These are phyloP conservation scores for Eucalyptus coolabah DNA, from an alignment of 345 rosid species.

Conservation along the genomic window DNA sequence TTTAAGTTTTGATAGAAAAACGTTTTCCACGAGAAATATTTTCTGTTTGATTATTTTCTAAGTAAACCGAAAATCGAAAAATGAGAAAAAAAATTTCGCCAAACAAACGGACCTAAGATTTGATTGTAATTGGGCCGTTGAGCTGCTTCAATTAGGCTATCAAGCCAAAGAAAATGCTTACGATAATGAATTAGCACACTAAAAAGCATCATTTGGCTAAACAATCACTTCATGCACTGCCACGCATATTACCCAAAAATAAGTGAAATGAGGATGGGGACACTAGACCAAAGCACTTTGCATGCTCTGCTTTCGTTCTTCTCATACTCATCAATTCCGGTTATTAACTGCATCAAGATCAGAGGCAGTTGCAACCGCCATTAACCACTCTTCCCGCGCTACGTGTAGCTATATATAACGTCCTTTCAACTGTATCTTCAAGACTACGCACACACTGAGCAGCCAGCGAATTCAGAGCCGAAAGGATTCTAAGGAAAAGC, in stretches of 20 bases:
- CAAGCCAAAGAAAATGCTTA: neutral
- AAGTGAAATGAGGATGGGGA: neutral
- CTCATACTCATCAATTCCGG: neutral
- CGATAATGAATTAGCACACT: neutral
- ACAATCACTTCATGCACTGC: neutral
- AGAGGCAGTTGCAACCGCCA: neutral
- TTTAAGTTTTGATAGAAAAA: fast-evolving
- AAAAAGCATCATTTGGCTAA: neutral
- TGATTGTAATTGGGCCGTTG: neutral
- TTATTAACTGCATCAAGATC: neutral
- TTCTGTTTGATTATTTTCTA: too few species aligned
- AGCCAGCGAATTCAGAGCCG: neutral
- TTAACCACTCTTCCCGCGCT: neutral
- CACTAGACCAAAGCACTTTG: neutral
- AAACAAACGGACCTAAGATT: too few species aligned
- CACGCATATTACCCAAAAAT: neutral
- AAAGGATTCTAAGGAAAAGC: neutral
- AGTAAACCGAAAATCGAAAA: fast-evolving
- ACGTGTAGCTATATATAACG: neutral
- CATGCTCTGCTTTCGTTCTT: too few species aligned
- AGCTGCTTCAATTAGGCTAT: neutral
- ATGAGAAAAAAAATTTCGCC: too few species aligned
- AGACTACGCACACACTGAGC: neutral
- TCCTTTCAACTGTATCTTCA: neutral
- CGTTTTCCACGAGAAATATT: fast-evolving